Percentiles rank a stretch among this genome's conserved stretches.
These are phyloP conservation scores for Vigna unguiculata DNA, from an alignment of 306 rosid species.

Conservation along the genomic window DNA sequence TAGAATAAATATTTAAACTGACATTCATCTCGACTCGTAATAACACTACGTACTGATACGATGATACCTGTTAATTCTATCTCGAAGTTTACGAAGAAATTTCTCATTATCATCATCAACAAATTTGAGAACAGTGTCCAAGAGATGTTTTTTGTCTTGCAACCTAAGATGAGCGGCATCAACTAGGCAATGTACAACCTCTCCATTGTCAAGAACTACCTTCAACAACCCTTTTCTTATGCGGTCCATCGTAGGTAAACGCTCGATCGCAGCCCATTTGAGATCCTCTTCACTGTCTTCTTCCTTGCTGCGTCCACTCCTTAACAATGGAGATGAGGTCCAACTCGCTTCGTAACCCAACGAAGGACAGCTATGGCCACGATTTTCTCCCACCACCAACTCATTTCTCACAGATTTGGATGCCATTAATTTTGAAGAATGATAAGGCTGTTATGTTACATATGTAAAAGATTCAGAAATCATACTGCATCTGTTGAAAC, in stretches of 20 bases:
- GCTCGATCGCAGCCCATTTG: slow-evolving; percentile 74
- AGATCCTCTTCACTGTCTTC: slow-evolving; percentile 64
- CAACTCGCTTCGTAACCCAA: slow-evolving; percentile 51
- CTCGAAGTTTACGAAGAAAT: slow-evolving; percentile 53
- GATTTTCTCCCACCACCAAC: slow-evolving; percentile 38
- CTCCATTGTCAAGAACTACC: slow-evolving; percentile 54
- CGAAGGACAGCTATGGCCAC: slow-evolving; percentile 48
- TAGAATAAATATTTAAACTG: no score
- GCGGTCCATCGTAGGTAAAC: slow-evolving; percentile 71
- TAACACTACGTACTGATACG: no score
- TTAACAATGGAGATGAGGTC: slow-evolving; percentile 45
- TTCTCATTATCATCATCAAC: slow-evolving; percentile 69
- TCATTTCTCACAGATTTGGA: slow-evolving; percentile 46
- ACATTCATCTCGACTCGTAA: no score
- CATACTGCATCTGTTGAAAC: not conserved
- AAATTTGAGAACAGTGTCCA: slow-evolving; percentile 62
- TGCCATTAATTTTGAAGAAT: slow-evolving; percentile 37
- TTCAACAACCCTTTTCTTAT: slow-evolving; percentile 62
- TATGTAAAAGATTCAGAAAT: not conserved
- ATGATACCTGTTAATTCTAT: slow-evolving; percentile 67
- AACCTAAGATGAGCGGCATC: slow-evolving; percentile 57
- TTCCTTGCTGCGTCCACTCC: slow-evolving; percentile 40
- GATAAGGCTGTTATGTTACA: no score
- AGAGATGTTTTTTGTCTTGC: slow-evolving; percentile 58
- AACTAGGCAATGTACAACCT: slow-evolving; percentile 43